Percentiles rank a stretch among this genome's conserved stretches.
phyloP scores from a whole-genome alignment of 495 filamentous ascomycete genomes.

The Endocarpon pusillum region DNA sequence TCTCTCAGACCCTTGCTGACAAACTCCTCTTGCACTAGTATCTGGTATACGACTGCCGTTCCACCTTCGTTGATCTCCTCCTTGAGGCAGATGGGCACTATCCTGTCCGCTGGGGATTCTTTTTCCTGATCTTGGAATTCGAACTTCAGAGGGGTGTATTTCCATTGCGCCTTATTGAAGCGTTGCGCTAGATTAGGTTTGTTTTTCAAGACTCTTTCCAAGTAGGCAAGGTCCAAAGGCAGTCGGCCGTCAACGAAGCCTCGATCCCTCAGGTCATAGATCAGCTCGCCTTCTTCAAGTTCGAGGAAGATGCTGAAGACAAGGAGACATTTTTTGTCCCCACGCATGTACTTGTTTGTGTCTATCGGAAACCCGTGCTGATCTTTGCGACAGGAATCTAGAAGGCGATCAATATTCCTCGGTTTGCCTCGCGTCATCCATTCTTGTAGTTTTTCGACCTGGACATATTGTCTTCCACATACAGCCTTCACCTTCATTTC shows the following conservation, averaged over 20 bases:
- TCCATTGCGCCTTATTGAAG: too few relatives aligned
- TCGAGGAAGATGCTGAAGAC: neutral
- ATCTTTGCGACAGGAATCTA: neutral
- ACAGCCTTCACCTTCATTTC: neutral
- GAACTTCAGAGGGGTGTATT: too few relatives aligned
- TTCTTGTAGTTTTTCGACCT: slow-evolving; percentile 1
- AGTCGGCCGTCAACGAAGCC: too few relatives aligned
- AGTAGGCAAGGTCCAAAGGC: too few relatives aligned
- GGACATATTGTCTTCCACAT: slow-evolving; percentile 2
- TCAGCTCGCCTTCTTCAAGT: neutral
- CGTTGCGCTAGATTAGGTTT: too few relatives aligned
- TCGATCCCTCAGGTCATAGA: too few relatives aligned
- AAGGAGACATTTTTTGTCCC: neutral
- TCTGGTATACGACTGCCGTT: neutral
- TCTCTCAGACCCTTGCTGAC: neutral
- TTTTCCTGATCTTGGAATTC: too few relatives aligned
- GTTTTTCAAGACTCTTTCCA: too few relatives aligned
- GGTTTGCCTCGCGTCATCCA: slow-evolving; percentile 4
- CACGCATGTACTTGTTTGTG: neutral
- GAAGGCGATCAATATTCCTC: neutral
- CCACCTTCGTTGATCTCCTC: neutral
- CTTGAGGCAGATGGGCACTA: neutral
- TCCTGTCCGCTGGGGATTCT: too few relatives aligned
- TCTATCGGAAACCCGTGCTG: neutral
- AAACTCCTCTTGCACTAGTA: neutral